Evolutionary conservation across 495 filamentous ascomycete genomes (phyloP).

Genomic region (Hyaloscypha hepaticicola): DNA sequence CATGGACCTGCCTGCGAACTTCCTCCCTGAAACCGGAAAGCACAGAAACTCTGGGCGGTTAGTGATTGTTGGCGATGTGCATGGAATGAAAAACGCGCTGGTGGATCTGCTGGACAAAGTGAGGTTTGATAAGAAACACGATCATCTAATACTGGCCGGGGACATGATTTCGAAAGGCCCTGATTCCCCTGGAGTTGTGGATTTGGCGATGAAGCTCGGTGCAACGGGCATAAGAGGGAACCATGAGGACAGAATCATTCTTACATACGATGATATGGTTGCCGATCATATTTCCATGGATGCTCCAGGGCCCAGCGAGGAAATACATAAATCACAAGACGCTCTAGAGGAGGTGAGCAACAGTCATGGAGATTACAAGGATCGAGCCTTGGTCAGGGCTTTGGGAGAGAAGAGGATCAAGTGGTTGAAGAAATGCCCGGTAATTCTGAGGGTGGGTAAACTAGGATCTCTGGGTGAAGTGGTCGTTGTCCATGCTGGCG

Average conservation of each 20-base stretch:
- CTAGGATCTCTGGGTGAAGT: slow-evolving; percentile 59
- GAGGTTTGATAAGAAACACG: slow-evolving; percentile 55
- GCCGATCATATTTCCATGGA: slow-evolving; percentile 40
- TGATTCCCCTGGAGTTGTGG: slow-evolving; percentile 74
- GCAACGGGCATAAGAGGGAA: slow-evolving; percentile 88
- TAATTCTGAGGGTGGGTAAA: slow-evolving; percentile 68
- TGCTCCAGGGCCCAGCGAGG: slow-evolving; percentile 15
- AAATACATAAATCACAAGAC: slow-evolving; percentile 19
- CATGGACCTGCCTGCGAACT: slow-evolving; percentile 36
- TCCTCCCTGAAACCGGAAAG: slow-evolving; percentile 35
- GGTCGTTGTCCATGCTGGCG: slow-evolving; percentile 79
- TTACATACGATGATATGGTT: slow-evolving; percentile 35
- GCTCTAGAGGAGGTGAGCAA: slow-evolving; percentile 30
- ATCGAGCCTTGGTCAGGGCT: slow-evolving; percentile 43
- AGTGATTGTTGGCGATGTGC: slow-evolving; percentile 84
- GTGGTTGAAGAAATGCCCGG: slow-evolving; percentile 71
- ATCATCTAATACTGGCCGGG: slow-evolving; percentile 81
- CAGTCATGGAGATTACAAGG: slow-evolving; percentile 39
- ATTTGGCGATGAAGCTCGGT: slow-evolving; percentile 62
- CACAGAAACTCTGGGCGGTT: slow-evolving; percentile 39
- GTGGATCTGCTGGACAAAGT: slow-evolving; percentile 64
- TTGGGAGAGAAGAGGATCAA: slow-evolving; percentile 59
- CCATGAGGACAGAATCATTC: slow-evolving; percentile 82
- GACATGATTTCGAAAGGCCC: slow-evolving; percentile 90
- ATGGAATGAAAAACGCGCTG: slow-evolving; percentile 75